Conservation (phyloP, 2,329 filamentous ascomycete genomes). For the Apiospora saccharicola region DNA sequence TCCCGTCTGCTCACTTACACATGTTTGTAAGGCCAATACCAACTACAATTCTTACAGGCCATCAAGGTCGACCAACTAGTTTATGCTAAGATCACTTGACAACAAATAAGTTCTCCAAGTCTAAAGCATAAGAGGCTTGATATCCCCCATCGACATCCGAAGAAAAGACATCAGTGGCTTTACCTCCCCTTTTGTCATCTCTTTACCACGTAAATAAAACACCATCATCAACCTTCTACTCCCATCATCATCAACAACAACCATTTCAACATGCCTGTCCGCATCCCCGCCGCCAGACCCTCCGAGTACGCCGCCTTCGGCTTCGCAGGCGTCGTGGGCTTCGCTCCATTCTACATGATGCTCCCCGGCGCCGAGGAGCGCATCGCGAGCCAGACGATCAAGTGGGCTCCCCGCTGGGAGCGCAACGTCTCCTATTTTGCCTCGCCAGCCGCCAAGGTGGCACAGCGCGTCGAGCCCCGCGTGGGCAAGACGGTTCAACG, state of each 20-base stretch:
- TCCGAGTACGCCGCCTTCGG: constrained; percentile 62
- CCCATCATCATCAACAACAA: not conserved
- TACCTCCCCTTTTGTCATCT: not conserved
- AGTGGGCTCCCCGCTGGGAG: constrained; percentile 68
- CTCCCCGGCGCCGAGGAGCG: constrained; percentile 64
- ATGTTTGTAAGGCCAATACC: not conserved
- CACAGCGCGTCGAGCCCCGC: constrained; percentile 58
- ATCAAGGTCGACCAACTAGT: constrained; percentile 16
- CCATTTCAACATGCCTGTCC: constrained; percentile 54
- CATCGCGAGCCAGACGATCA: constrained; percentile 59
- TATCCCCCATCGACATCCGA: constrained; percentile 5
- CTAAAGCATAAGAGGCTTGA: not conserved
- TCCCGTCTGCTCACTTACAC: not conserved
- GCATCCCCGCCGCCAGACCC: constrained; percentile 56
- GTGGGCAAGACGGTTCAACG: constrained; percentile 53
- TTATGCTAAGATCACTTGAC: constrained; percentile 32
- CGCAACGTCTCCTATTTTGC: constrained; percentile 62
- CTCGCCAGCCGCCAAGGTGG: constrained; percentile 53
- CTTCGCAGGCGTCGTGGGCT: constrained; percentile 59
- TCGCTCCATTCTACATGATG: constrained; percentile 65
- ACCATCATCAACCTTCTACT: constrained; percentile 28
- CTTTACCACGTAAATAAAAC: not conserved
- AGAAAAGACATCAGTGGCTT: constrained; percentile 21
- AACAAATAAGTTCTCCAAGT: constrained; percentile 1
- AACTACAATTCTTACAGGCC: not conserved